Conservation (phyloP, 73 alveolate genomes). For the Symbiodinium pilosum region DNA sequence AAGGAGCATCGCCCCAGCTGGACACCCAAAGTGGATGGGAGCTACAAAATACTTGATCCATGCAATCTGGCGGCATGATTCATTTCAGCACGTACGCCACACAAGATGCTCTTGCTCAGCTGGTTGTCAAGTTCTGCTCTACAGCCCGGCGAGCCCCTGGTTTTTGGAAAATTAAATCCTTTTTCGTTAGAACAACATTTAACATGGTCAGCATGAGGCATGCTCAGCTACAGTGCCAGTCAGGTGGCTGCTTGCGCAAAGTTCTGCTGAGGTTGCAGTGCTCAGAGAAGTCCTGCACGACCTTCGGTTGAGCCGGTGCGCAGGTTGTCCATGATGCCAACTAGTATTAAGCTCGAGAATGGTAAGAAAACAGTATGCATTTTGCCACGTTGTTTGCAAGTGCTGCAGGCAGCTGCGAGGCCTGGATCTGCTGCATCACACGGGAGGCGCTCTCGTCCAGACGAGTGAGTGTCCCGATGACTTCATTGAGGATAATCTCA, state of each 20-base stretch:
- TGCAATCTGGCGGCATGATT: background rate
- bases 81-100: background rate
- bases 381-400: no score
- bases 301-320: no score
- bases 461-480: slow-evolving; percentile 70
- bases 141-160: no score
- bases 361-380: no score
- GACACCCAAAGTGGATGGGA: background rate
- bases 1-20: background rate
- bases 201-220: no score
- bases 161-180: no score
- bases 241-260: slow-evolving; percentile 77
- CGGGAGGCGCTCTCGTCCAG: slow-evolving; percentile 79
- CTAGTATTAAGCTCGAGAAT: no score
- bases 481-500: slow-evolving; percentile 76
- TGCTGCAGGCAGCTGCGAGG: no score
- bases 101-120: background rate
- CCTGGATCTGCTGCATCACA: slow-evolving; percentile 89
- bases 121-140: background rate
- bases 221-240: background rate
- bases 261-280: slow-evolving; percentile 73
- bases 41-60: slow-evolving; percentile 10
- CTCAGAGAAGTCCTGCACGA: slow-evolving; percentile 73
- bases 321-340: background rate
- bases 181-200: no score